Evolutionary conservation across 1,284 basidiomycete species (phyloP).

Genomic region (Psilocybe mexicana): DNA sequence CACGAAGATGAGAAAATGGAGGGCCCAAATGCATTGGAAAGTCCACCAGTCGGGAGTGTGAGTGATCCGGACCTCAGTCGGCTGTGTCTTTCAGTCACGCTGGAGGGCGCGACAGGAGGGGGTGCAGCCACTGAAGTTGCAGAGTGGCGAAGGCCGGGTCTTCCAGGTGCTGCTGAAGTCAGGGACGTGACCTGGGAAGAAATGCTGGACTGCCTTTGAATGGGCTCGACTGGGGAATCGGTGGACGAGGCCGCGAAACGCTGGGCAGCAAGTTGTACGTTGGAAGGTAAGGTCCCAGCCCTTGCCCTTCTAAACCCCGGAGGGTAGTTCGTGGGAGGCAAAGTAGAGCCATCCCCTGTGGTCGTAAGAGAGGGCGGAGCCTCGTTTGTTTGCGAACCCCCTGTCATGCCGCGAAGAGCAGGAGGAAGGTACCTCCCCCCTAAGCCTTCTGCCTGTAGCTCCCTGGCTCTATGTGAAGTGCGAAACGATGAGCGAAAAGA

Average conservation of each 20-base stretch:
- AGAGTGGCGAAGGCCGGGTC: constrained; percentile 79
- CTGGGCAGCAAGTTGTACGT: constrained; percentile 83
- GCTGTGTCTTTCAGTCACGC: constrained; percentile 66
- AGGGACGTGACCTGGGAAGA: constrained; percentile 42
- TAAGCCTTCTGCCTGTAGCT: constrained; percentile 70
- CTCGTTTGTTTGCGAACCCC: constrained; percentile 73
- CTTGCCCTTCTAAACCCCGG: constrained; percentile 83
- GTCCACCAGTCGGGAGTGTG: constrained; percentile 72
- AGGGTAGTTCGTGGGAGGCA: constrained; percentile 72
- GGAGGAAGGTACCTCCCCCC: constrained; percentile 73
- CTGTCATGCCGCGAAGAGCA: constrained; percentile 72
- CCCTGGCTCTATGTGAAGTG: constrained; percentile 61
- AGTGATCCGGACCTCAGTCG: constrained; percentile 89
- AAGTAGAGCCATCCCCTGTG: constrained; percentile 53
- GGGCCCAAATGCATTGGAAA: constrained; percentile 86
- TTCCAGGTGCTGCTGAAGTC: constrained; percentile 44
- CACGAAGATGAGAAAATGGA: constrained; percentile 88
- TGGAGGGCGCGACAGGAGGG: constrained; percentile 60
- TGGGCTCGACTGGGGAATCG: constrained; percentile 65
- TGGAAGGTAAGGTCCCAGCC: constrained; percentile 86
- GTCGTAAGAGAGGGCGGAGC: constrained; percentile 52
- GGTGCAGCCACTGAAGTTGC: constrained; percentile 65
- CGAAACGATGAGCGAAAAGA: constrained; percentile 13
- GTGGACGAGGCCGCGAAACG: constrained; percentile 70
- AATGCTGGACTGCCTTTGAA: constrained; percentile 45